A percentile compares a stretch with the other conserved stretches of the same genome.
Conservation (phyloP, 331 rosid species). For the Phaseolus coccineus region DNA sequence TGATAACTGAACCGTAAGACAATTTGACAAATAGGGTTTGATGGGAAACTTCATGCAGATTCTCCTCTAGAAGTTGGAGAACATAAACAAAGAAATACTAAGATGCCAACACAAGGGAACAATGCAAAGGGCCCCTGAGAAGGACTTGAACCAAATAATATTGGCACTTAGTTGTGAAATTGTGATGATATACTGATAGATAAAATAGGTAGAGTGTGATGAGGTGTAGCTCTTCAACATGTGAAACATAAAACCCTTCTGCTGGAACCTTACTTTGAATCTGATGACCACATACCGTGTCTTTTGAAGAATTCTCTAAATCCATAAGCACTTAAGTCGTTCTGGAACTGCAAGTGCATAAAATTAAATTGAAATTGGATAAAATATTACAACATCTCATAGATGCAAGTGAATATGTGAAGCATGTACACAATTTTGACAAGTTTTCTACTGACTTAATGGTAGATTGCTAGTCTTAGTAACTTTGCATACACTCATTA, state of each 20-base stretch:
- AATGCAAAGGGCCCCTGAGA: background rate
- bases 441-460: background rate
- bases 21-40: background rate
- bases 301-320: constrained; percentile 94
- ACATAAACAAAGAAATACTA: background rate
- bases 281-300: constrained; percentile 60
- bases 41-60: background rate
- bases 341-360: constrained; percentile 68
- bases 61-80: background rate
- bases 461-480: background rate
- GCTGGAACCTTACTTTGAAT: constrained; percentile 42
- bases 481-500: background rate
- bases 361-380: constrained; percentile 29
- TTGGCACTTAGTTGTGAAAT: background rate
- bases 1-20: background rate
- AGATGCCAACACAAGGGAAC: background rate
- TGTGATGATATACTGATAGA: constrained; percentile 16
- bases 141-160: background rate
- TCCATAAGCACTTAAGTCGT: constrained; percentile 82
- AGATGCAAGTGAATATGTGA: background rate
- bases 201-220: background rate
- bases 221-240: background rate
- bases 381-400: constrained; percentile 16
- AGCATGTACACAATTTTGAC: background rate
- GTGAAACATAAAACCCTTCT: constrained; percentile 27